phyloP scores from a whole-genome alignment of 345 rosid genomes.

The Cardamine resedifolia region DNA sequence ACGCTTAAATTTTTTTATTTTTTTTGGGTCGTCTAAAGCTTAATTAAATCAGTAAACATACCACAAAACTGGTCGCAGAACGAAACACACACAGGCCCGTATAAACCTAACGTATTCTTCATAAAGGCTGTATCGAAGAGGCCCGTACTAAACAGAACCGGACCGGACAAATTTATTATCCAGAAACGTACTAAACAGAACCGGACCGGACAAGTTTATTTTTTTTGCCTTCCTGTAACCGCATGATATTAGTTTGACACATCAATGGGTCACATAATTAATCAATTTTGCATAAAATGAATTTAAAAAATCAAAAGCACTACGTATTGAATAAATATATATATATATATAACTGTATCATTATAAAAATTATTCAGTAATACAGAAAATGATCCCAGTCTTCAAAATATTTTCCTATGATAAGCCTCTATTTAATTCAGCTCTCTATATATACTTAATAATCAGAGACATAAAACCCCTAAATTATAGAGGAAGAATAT shows the following conservation, averaged over 20 bases:
- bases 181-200: not conserved
- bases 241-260: not conserved
- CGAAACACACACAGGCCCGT: no score
- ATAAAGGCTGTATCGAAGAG: no score
- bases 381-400: slow-evolving; percentile 14
- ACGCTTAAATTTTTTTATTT: no score
- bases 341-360: not conserved
- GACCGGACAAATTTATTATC: not conserved
- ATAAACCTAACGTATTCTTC: no score
- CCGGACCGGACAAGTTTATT: not conserved
- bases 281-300: not conserved
- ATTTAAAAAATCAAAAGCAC: not conserved
- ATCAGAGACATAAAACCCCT: slow-evolving; percentile 22
- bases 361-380: not conserved
- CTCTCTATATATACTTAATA: slow-evolving; percentile 21
- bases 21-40: no score
- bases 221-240: not conserved
- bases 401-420: slow-evolving; percentile 11
- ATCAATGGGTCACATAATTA: not conserved
- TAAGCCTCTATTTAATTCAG: slow-evolving; percentile 13
- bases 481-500: slow-evolving; percentile 5
- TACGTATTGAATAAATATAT: not conserved
- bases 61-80: no score
- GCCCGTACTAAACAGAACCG: not conserved
- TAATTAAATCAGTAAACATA: no score